Evolutionary conservation across 345 rosid species (phyloP).

Genomic region (Gossypium turneri): DNA sequence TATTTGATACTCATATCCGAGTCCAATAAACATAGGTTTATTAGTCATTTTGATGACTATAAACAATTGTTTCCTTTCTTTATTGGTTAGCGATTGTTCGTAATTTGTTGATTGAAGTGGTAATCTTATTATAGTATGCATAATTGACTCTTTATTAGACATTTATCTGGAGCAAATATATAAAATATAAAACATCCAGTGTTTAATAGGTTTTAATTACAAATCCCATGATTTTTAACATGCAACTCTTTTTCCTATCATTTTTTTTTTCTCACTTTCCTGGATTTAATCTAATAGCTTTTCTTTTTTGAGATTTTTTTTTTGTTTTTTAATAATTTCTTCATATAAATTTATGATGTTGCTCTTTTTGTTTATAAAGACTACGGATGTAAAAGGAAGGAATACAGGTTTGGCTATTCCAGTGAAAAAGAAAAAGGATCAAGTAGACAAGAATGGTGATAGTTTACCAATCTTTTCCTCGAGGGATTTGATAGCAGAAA

Average conservation of each 20-base stretch:
- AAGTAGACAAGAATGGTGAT: conserved; percentile 42
- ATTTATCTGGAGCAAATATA: not conserved
- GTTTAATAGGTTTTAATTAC: not conserved
- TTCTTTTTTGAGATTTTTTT: not conserved
- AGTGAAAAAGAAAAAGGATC: conserved; percentile 60
- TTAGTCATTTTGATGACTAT: not conserved
- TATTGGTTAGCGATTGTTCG: not conserved
- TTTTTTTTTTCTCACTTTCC: not conserved
- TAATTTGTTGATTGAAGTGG: not conserved
- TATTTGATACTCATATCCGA: too few relatives aligned
- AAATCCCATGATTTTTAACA: not conserved
- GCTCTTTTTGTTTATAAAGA: conserved; percentile 27
- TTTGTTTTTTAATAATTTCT: not conserved
- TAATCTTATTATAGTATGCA: conserved; percentile 4
- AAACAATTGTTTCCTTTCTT: not conserved
- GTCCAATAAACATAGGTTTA: not conserved
- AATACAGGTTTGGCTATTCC: conserved; percentile 51
- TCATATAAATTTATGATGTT: conserved; percentile 8
- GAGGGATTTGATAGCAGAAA: conserved; percentile 47
- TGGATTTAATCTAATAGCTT: not conserved
- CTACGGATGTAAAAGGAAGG: conserved; percentile 53
- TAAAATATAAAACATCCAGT: not conserved
- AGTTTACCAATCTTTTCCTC: conserved; percentile 41
- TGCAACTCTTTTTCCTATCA: not conserved
- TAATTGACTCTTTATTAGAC: not conserved